Evolutionary conservation across 2,329 filamentous ascomycete genomes (phyloP).

Genomic region (Zelopaecilomyces penicillatus): DNA sequence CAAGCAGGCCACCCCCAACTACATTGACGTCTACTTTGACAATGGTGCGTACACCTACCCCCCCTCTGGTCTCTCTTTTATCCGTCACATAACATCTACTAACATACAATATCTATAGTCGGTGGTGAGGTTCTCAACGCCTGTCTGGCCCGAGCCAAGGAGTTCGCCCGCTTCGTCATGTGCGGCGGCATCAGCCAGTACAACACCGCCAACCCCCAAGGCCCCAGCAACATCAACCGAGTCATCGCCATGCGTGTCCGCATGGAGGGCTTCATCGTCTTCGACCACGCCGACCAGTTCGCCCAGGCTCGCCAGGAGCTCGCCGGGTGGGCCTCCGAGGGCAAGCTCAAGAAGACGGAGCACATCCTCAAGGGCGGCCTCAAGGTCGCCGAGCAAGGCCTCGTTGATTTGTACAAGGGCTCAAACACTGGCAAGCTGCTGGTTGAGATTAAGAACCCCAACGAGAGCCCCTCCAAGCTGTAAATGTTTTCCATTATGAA

Average conservation of each 20-base stretch:
- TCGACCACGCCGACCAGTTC: slow-evolving; percentile 56
- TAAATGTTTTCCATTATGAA: slow-evolving; percentile 4
- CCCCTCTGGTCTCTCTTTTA: background rate
- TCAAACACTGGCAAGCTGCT: slow-evolving; percentile 62
- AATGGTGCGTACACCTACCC: slow-evolving; percentile 37
- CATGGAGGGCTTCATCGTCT: slow-evolving; percentile 66
- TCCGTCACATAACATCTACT: background rate
- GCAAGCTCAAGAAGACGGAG: slow-evolving; percentile 64
- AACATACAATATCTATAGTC: slow-evolving; percentile 27
- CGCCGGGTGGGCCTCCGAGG: slow-evolving; percentile 59
- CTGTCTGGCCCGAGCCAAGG: slow-evolving; percentile 55
- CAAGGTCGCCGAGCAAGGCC: slow-evolving; percentile 50
- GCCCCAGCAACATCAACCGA: slow-evolving; percentile 47
- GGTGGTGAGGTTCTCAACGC: slow-evolving; percentile 63
- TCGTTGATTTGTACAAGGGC: slow-evolving; percentile 58
- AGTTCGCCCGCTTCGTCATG: slow-evolving; percentile 57
- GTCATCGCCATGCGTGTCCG: slow-evolving; percentile 47
- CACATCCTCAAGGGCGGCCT: slow-evolving; percentile 64
- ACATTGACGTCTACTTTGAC: slow-evolving; percentile 65
- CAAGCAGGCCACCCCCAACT: slow-evolving; percentile 46
- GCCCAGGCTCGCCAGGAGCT: slow-evolving; percentile 51
- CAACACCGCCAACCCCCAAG: slow-evolving; percentile 47
- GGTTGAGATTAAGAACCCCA: slow-evolving; percentile 39
- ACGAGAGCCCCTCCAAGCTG: slow-evolving; percentile 13
- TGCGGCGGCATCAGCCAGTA: slow-evolving; percentile 66